Evolutionary conservation across 768 basidiomycete species (phyloP).

Genomic region (Chalciporus pseudorubinellus): DNA sequence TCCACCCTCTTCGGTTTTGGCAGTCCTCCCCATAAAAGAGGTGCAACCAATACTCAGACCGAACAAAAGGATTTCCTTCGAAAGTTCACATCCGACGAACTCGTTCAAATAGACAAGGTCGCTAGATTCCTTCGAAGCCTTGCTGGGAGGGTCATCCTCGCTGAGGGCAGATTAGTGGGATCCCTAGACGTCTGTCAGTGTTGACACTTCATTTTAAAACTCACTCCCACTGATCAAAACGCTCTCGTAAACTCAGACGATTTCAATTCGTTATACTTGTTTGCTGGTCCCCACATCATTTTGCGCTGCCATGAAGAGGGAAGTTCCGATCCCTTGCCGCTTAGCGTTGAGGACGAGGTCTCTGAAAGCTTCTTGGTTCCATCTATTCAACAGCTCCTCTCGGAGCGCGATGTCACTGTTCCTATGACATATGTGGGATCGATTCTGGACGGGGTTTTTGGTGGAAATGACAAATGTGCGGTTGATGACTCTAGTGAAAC

Average conservation of each 20-base stretch:
- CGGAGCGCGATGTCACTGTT: constrained; percentile 1
- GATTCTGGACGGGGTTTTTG: constrained; percentile 13
- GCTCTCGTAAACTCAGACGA: constrained; percentile 5
- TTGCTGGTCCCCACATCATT: constrained; percentile 15
- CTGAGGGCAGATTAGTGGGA: constrained; percentile 1
- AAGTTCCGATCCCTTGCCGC: constrained; percentile 7
- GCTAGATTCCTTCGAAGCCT: constrained; percentile 5
- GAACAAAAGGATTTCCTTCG: constrained; percentile 14
- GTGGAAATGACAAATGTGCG: constrained; percentile 7
- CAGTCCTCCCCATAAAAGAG: neutral
- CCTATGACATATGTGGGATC: constrained; percentile 10
- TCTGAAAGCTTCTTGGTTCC: constrained; percentile 7
- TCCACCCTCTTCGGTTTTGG: constrained; percentile 7
- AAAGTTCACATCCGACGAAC: constrained; percentile 16
- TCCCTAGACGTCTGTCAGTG: constrained; percentile 15
- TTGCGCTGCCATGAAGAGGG: constrained; percentile 17
- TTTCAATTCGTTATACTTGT: constrained; percentile 11
- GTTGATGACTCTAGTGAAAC: neutral
- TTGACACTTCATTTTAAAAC: neutral
- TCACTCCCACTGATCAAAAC: neutral
- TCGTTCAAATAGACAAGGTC: constrained; percentile 14
- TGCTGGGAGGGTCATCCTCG: constrained; percentile 7
- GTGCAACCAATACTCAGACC: neutral
- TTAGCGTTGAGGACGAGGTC: neutral
- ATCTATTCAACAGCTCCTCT: neutral